Base-by-base conservation (phyloP, 352 stramenopile genomes). In the Globisporangium takayamanum region DNA sequence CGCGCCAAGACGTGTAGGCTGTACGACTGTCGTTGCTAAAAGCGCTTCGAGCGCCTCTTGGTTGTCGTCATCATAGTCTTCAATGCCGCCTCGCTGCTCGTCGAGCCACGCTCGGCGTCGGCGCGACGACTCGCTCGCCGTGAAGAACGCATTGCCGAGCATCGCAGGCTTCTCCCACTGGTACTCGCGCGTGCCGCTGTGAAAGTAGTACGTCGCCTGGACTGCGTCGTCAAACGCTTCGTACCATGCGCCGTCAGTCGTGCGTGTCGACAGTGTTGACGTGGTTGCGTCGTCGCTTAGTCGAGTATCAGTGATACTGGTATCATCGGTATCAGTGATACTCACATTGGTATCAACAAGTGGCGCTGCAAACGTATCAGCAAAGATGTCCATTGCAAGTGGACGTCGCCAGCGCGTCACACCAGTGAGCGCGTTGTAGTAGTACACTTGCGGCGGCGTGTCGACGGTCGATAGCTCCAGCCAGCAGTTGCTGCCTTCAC, bases 351-450 rank as follows among this genome's bases (percentile, higher is more conserved):
- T 10, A 50, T 42, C 50, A 16, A 15, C 36, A 64, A 74, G 70
- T 3, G 80, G 74, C 50, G 73, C 53, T 3, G 69, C 59, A 60
- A 88, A 88, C 0, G 60, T 50, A 50, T 92, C 83, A 16, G 65
- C 55, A 58, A 94, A 94, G 42, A 94, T 80, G 44, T 76, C 72
- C 80, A 92, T 92, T 10, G 80, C 83, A 25, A 92, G 58, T 16
- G 84, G 84, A 53, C 75, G 66, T 28, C 73, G 62, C 70, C 75
- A 83, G 25, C 81, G 75, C 22, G 76, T 82, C 45, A 81, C 81
- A 6, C 88, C 80, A 4, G 78, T 87, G 48, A 89, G 69, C n/a
- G 76, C 76, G 44, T 96, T 95, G 72, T 89, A 94, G 66, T 85
- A 96, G 68, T 92, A 94, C 39, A 58, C 52, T 8, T 51, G 39